These are phyloP conservation scores for Trichopus zeylanicus DNA, from an alignment of 116 monocot species.

Conservation along the genomic window DNA sequence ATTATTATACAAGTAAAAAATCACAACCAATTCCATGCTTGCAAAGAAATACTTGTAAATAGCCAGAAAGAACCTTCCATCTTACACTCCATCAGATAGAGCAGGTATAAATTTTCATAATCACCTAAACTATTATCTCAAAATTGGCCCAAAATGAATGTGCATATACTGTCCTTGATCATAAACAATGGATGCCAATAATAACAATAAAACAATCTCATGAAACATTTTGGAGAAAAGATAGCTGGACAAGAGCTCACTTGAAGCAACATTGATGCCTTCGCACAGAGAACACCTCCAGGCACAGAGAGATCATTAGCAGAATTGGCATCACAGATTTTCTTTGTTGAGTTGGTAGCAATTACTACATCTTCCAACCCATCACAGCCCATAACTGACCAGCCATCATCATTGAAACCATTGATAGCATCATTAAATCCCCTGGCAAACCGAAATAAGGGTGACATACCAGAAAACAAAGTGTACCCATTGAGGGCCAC, in stretches of 20 bases:
- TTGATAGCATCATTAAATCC: constrained; percentile 96
- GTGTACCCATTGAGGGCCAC: too few species aligned
- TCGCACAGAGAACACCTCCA: constrained; percentile 84
- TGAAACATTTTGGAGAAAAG: neutral
- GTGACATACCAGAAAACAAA: neutral
- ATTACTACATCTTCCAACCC: constrained; percentile 81
- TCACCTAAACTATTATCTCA: too few species aligned
- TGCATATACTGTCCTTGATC: too few species aligned
- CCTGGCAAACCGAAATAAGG: constrained; percentile 22
- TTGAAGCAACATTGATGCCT: constrained; percentile 94
- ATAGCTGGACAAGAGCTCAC: constrained; percentile 24
- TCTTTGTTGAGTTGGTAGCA: constrained; percentile 49
- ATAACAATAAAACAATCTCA: neutral
- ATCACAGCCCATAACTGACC: constrained; percentile 70
- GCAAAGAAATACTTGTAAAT: too few species aligned
- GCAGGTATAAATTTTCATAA: too few species aligned
- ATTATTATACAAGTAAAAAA: too few species aligned
- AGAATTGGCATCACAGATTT: constrained; percentile 23
- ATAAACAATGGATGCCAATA: neutral
- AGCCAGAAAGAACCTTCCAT: too few species aligned
- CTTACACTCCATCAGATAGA: too few species aligned
- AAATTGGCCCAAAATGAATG: too few species aligned
- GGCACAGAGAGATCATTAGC: constrained; percentile 20
- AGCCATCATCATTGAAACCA: constrained; percentile 86
- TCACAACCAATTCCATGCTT: too few species aligned